A percentile compares a stretch with the other conserved stretches of the same genome.
Evolutionary conservation across 306 rosid species (phyloP).

Genomic region (Calophaca sinica): DNA sequence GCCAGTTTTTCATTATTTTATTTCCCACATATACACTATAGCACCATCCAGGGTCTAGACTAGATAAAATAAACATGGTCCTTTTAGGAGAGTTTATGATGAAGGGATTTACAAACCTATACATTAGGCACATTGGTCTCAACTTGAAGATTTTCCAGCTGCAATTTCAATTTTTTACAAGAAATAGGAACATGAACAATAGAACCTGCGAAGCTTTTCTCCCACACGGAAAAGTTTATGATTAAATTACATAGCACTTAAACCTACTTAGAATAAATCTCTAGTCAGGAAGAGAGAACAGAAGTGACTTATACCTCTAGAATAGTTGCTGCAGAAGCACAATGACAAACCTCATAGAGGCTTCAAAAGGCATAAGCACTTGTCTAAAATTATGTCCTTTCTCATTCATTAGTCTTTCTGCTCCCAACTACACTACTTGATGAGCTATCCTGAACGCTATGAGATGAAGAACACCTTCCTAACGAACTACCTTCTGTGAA

Average conservation of each 20-base stretch:
- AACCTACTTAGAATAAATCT: slow-evolving; percentile 21
- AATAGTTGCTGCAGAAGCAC: slow-evolving; percentile 40
- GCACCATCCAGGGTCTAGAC: not conserved
- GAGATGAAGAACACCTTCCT: slow-evolving; percentile 73
- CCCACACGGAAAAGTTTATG: slow-evolving; percentile 11
- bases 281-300: slow-evolving; percentile 33
- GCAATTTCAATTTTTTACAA: slow-evolving; percentile 34
- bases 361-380: slow-evolving; percentile 39
- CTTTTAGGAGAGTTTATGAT: not conserved
- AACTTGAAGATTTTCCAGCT: slow-evolving; percentile 35
- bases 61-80: not conserved
- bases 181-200: slow-evolving; percentile 31
- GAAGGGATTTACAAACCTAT: slow-evolving; percentile 34
- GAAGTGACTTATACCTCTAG: slow-evolving; percentile 23
- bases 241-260: slow-evolving; percentile 26
- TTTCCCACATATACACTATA: not conserved
- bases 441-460: slow-evolving; percentile 77
- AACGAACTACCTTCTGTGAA: slow-evolving; percentile 65
- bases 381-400: slow-evolving; percentile 22
- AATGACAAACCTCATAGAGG: slow-evolving; percentile 17
- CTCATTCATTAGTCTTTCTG: slow-evolving; percentile 57
- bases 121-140: slow-evolving; percentile 26
- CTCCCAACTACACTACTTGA: slow-evolving; percentile 64
- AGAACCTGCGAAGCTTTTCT: slow-evolving; percentile 35
- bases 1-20: not conserved